Evolutionary conservation across 2,329 filamentous ascomycete species (phyloP).

Genomic region (Lachnellula hyalina): DNA sequence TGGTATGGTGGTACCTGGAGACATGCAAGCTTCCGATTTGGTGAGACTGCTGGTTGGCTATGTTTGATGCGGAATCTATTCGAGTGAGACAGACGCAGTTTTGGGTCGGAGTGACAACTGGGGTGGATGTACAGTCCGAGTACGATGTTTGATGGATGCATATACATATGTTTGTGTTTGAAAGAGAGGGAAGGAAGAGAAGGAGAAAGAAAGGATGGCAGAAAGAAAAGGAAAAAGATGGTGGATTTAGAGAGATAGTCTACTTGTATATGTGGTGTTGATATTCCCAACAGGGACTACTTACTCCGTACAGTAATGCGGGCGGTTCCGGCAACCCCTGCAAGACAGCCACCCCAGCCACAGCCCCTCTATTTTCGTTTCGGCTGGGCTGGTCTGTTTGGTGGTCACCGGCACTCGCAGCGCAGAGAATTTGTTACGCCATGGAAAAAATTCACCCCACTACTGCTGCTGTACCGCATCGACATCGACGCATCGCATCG

Average conservation of each 20-base stretch:
- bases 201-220: neutral
- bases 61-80: neutral
- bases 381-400: neutral
- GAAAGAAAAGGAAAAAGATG: neutral
- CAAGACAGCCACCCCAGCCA: neutral
- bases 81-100: neutral
- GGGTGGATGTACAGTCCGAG: too few species aligned
- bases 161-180: neutral
- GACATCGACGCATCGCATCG: neutral
- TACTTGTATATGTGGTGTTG: neutral
- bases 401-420: neutral
- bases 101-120: neutral
- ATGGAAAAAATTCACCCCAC: neutral
- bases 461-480: neutral
- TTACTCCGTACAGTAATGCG: neutral
- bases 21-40: slow-evolving; percentile 2
- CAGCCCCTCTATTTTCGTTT: neutral
- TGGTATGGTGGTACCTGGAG: neutral
- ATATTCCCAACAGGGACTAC: neutral
- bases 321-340: neutral
- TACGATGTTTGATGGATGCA: too few species aligned
- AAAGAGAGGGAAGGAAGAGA: neutral
- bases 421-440: neutral
- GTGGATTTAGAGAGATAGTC: too few species aligned
- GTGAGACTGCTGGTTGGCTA: neutral